Evolutionary conservation across 768 basidiomycete species (phyloP).

Genomic region (Piloderma croceum): DNA sequence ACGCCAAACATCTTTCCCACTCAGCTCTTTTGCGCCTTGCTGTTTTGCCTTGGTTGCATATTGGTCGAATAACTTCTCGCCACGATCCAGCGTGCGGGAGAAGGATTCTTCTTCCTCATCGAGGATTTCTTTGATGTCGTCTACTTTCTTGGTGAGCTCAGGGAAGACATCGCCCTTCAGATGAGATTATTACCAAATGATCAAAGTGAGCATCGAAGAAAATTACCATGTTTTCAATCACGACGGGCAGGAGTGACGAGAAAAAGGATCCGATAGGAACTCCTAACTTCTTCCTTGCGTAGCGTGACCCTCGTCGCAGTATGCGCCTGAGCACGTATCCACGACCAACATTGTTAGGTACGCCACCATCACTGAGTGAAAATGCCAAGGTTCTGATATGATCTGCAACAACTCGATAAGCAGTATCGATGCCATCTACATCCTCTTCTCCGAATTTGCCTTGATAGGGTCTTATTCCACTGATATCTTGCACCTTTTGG

Average conservation of each 20-base stretch:
- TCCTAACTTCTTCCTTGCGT: slow-evolving; percentile 90
- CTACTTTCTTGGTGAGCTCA: slow-evolving; percentile 77
- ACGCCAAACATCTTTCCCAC: slow-evolving; percentile 93
- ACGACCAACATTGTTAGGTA: slow-evolving; percentile 92
- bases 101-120: slow-evolving; percentile 98
- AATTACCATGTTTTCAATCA: slow-evolving; percentile 83
- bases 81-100: slow-evolving; percentile 93
- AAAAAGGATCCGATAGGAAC: slow-evolving; percentile 94
- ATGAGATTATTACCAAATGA: slow-evolving; percentile 8
- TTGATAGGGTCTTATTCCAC: slow-evolving; percentile 79
- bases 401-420: slow-evolving; percentile 95
- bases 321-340: slow-evolving; percentile 97
- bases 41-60: slow-evolving; percentile 68
- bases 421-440: slow-evolving; percentile 90
- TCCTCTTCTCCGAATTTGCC: slow-evolving; percentile 97
- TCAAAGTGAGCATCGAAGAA: neutral
- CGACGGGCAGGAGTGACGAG: slow-evolving; percentile 83
- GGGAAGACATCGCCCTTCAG: slow-evolving; percentile 82
- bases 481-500: slow-evolving; percentile 77
- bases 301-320: slow-evolving; percentile 88
- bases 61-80: slow-evolving; percentile 91
- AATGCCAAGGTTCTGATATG: slow-evolving; percentile 94
- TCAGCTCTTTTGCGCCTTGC: slow-evolving; percentile 58
- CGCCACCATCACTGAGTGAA: slow-evolving; percentile 92
- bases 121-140: slow-evolving; percentile 88